Percentiles rank a stretch among this genome's conserved stretches.
phyloP scores from a whole-genome alignment of 768 basidiomycete genomes.

The Gelatoporia subvermispora region DNA sequence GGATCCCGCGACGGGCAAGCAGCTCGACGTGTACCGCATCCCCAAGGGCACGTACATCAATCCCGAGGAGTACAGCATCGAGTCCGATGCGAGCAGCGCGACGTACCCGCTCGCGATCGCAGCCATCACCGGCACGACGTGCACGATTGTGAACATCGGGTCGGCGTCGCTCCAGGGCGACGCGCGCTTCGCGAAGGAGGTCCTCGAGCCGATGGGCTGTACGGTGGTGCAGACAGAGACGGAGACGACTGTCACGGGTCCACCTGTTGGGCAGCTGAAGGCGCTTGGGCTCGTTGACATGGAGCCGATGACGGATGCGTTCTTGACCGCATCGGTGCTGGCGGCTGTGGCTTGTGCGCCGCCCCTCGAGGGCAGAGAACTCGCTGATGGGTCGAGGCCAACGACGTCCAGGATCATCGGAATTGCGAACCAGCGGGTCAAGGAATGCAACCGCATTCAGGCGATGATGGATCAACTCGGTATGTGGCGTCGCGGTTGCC shows the following conservation, averaged over 20 bases:
- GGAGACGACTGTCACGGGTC: constrained; percentile 90
- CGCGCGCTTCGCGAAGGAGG: constrained; percentile 89
- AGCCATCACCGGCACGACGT: constrained; percentile 94
- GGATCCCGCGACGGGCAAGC: constrained; percentile 55
- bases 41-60: constrained; percentile 76
- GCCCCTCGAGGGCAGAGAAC: constrained; percentile 44
- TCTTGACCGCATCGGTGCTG: constrained; percentile 89
- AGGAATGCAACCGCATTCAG: constrained; percentile 94
- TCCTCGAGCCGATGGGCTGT: constrained; percentile 95
- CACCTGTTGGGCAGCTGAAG: constrained; percentile 73
- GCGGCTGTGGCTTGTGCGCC: constrained; percentile 69
- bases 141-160: constrained; percentile 92
- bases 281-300: constrained; percentile 89
- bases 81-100: constrained; percentile 91
- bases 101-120: constrained; percentile 97
- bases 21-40: constrained; percentile 80
- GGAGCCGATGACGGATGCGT: constrained; percentile 99
- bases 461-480: constrained; percentile 97
- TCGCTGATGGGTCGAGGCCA: constrained; percentile 25
- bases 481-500: constrained; percentile 30
- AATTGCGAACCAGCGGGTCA: constrained; percentile 97
- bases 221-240: constrained; percentile 80
- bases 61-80: constrained; percentile 81
- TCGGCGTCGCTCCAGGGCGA: constrained; percentile 93
- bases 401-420: constrained; percentile 80